phyloP scores from a whole-genome alignment of 2,329 filamentous ascomycete genomes.

The Paradendryphiella salina region DNA sequence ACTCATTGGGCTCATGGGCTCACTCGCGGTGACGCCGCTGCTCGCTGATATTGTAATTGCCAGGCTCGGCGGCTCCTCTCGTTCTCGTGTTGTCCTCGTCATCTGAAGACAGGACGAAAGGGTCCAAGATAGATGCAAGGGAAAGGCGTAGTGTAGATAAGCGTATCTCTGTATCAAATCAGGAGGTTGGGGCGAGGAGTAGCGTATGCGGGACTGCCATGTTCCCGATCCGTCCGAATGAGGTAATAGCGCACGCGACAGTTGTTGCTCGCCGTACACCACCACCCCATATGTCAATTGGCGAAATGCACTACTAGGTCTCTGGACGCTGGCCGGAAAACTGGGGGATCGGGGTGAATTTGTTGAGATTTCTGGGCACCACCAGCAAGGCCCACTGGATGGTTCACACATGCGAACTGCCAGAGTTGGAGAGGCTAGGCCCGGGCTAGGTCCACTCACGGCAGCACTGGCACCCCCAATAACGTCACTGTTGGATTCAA shows the following conservation, averaged over 20 bases:
- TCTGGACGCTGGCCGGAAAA: neutral
- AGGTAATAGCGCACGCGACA: conserved; percentile 18
- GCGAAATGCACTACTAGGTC: neutral
- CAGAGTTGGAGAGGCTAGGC: conserved; percentile 5
- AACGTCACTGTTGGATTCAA: conserved; percentile 12
- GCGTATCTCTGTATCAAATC: conserved; percentile 4
- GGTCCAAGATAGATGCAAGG: no score
- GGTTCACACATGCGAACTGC: conserved; percentile 13
- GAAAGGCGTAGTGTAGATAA: neutral
- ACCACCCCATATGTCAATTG: neutral
- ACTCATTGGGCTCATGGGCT: no score
- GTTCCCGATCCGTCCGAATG: conserved; percentile 1
- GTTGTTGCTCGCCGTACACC: neutral
- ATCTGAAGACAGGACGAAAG: no score
- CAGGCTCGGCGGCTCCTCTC: no score
- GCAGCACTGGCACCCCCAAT: conserved; percentile 8
- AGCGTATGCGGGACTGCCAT: neutral
- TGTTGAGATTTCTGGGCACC: neutral
- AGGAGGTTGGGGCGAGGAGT: neutral
- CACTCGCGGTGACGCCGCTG: no score
- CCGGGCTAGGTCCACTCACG: neutral
- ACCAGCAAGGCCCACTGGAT: neutral
- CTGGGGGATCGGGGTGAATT: neutral
- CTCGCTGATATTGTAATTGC: no score
- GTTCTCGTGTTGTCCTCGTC: no score